These are phyloP conservation scores for Calamus simplicifolius DNA, from an alignment of 176 grass and related monocot species.

Conservation along the genomic window DNA sequence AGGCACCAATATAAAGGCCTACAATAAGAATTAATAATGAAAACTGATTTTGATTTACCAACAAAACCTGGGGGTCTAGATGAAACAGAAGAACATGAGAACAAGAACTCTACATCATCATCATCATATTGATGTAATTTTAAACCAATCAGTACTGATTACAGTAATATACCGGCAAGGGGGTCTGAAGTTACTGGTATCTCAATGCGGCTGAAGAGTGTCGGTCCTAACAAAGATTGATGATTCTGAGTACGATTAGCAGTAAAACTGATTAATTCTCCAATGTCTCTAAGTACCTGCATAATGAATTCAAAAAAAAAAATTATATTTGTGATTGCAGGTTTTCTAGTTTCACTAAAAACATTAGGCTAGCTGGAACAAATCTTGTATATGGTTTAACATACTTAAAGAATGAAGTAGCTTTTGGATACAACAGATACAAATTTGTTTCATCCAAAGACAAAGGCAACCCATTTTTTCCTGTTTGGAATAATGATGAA, in stretches of 20 bases:
- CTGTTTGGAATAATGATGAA: too few species aligned
- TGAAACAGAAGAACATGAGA: too few species aligned
- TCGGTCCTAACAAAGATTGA: conserved; percentile 37
- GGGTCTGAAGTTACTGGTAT: conserved; percentile 63
- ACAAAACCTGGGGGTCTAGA: too few species aligned
- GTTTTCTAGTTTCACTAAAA: too few species aligned
- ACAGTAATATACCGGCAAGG: conserved; percentile 50
- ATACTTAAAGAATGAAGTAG: too few species aligned
- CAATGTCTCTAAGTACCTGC: conserved; percentile 58
- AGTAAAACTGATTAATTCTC: conserved; percentile 50
- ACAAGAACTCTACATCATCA: not conserved
- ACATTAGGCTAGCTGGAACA: too few species aligned
- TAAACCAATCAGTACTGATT: not conserved
- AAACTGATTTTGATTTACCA: too few species aligned
- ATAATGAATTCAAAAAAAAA: not conserved
- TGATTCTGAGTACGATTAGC: conserved; percentile 33
- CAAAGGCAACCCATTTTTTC: too few species aligned
- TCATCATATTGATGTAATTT: not conserved
- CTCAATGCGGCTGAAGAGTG: conserved; percentile 75
- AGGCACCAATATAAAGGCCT: conserved; percentile 74
- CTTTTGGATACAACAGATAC: too few species aligned
- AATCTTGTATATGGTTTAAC: too few species aligned
- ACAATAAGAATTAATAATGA: not conserved
- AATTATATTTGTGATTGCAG: not conserved
- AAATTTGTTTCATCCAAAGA: too few species aligned